These are phyloP conservation scores for Actinomortierella ambigua DNA, from an alignment of 371 early-diverging fungal genomes.

Conservation along the genomic window DNA sequence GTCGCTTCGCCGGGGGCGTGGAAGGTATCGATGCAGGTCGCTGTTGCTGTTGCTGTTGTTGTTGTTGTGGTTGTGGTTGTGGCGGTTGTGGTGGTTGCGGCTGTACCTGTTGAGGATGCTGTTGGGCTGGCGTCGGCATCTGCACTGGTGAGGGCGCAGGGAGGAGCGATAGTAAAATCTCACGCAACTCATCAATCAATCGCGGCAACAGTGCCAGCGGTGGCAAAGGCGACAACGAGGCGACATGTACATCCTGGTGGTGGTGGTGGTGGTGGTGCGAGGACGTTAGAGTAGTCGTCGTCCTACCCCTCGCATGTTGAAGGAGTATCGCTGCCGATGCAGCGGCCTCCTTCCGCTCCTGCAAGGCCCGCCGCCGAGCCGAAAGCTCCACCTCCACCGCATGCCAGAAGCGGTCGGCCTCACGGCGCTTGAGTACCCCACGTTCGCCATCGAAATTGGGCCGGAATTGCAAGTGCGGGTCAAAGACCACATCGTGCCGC, in stretches of 20 bases:
- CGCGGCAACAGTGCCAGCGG: constrained; percentile 28
- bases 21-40: no score
- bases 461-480: constrained; percentile 74
- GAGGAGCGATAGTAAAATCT: constrained; percentile 63
- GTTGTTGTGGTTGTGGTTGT: no score
- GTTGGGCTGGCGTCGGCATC: constrained; percentile 10
- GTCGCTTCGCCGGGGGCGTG: no score
- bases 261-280: no score
- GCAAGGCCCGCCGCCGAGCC: constrained; percentile 8
- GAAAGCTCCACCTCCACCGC: constrained; percentile 51
- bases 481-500: constrained; percentile 78
- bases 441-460: constrained; percentile 72
- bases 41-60: no score
- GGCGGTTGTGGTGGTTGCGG: no score
- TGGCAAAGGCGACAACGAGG: constrained; percentile 19
- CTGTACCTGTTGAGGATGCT: no score
- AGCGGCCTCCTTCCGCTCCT: constrained; percentile 1
- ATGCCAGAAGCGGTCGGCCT: constrained; percentile 62
- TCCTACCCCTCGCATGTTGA: constrained; percentile 17
- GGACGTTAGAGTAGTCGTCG: no score
- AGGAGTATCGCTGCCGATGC: constrained; percentile 22
- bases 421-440: constrained; percentile 52
- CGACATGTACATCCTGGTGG: no score
- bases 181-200: constrained; percentile 61
- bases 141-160: constrained; percentile 19